Evolutionary conservation across 108 stramenopile species (phyloP), one percentile per base, ranked within the genome.

Genomic region (Licmophora abbreviata): DNA sequence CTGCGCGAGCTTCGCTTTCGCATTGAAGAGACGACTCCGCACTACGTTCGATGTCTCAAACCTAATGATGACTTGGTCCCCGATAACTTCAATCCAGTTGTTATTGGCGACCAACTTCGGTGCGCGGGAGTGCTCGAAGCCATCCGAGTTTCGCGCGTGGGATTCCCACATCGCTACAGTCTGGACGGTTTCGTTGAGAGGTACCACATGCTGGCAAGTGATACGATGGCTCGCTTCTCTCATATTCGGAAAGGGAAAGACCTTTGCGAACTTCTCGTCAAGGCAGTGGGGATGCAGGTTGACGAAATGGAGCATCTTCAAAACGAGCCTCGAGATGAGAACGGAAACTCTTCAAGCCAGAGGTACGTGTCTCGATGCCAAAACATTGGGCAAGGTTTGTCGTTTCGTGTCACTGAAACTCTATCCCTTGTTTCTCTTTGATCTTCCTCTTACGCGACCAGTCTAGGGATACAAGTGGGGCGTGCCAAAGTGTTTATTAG

Each of bases 81-180:
- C 0, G 42, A 76, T 42, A 56, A 58, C 35, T 88, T 95, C 51
- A 72, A 91, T 47, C 53, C 77, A 3, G 45, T 54, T 28, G 59
- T 85, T 15, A 79, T 94, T 58, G 91, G 85, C 2, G 94, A 95
- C 32, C 97, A 98, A 72, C 64, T 98, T 11, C 71, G 97, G 18
- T 96, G 88, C 46, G 94, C 93, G n/a, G 99, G 99, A 32, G 95
- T 99, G 7, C 68, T 99, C 8, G 99, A 99, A 64, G 99, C 97
- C 1, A 95, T 99, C 25, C 78, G 96, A 25, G 99, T 99, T 23
- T 94, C 96, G n/a, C 76, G 99, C 29, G 81, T 92, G 9, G 99
- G 99, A 4, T 98, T 93, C 56, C 95, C 99, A 9, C 95, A 97
- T 22, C 81, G 99, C 24, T 86, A 92, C 33, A 53, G 66, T 17